A percentile compares a stretch with the other conserved stretches of the same genome.
Evolutionary conservation across 2,329 filamentous ascomycete genomes (phyloP).

Genomic region (Cercospora citrullina): DNA sequence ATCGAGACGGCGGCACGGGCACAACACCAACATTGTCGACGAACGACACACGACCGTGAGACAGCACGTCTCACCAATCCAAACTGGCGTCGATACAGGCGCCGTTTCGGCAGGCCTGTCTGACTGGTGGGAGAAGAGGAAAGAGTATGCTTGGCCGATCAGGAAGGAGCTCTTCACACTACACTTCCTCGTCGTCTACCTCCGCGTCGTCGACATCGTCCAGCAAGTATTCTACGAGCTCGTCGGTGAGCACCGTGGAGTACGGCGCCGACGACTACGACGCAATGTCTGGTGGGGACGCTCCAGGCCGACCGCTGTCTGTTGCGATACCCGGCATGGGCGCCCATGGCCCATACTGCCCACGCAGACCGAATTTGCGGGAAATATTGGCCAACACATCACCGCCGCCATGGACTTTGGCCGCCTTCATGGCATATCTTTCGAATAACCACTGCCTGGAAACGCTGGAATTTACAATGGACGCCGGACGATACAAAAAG

Average conservation of each 20-base stretch:
- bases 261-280: conserved; percentile 52
- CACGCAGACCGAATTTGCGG: conserved; percentile 69
- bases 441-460: conserved; percentile 97
- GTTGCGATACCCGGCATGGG: conserved; percentile 49
- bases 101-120: conserved; percentile 35
- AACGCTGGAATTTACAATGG: conserved; percentile 94
- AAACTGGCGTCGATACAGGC: conserved; percentile 39
- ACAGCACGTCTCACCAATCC: conserved; percentile 30
- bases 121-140: conserved; percentile 25
- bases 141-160: conserved; percentile 32
- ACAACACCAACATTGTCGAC: not conserved
- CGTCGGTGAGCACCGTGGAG: conserved; percentile 33
- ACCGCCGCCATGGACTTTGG: conserved; percentile 83
- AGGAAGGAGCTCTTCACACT: conserved; percentile 34
- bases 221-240: conserved; percentile 30
- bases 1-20: not conserved
- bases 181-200: conserved; percentile 31
- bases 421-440: conserved; percentile 92
- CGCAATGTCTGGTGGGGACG: conserved; percentile 47
- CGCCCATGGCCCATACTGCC: conserved; percentile 53
- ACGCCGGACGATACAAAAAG: conserved; percentile 80
- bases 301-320: conserved; percentile 49
- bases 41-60: conserved; percentile 24
- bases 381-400: conserved; percentile 88
- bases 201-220: conserved; percentile 31